phyloP scores from a whole-genome alignment of 306 rosid species.

The Fragaria iinumae region DNA sequence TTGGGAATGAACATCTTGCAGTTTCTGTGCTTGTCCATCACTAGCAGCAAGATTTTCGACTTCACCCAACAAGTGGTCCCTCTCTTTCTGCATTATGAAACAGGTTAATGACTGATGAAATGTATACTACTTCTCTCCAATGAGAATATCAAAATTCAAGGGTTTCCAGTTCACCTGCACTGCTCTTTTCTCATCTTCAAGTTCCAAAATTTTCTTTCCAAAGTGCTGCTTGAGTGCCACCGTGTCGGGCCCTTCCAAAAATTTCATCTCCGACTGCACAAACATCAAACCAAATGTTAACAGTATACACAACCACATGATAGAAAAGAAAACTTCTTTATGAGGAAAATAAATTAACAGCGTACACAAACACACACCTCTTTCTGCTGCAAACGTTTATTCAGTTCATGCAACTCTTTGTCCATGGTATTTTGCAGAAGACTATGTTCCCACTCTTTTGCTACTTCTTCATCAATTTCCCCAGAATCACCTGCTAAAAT shows the following conservation, averaged over 20 bases:
- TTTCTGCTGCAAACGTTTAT: slow-evolving; percentile 91
- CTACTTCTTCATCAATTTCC: slow-evolving; percentile 92
- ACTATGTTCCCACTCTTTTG: slow-evolving; percentile 98
- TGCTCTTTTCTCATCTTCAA: slow-evolving; percentile 90
- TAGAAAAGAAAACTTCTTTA: not conserved
- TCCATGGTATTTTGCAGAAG: slow-evolving; percentile 95
- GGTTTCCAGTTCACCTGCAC: slow-evolving; percentile 68
- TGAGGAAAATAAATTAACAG: slow-evolving; percentile 12
- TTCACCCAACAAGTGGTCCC: slow-evolving; percentile 90
- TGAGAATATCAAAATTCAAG: slow-evolving; percentile 25
- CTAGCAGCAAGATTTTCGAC: slow-evolving; percentile 96
- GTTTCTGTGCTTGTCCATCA: slow-evolving; percentile 95
- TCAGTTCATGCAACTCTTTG: slow-evolving; percentile 88
- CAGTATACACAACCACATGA: not conserved
- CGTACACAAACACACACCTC: slow-evolving; percentile 48
- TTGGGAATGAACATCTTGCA: slow-evolving; percentile 88
- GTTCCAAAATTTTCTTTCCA: slow-evolving; percentile 89
- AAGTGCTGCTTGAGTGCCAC: slow-evolving; percentile 90
- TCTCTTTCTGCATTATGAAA: slow-evolving; percentile 67
- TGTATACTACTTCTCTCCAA: slow-evolving; percentile 30
- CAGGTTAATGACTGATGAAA: slow-evolving; percentile 21
- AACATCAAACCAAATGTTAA: slow-evolving; percentile 13
- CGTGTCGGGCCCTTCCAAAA: slow-evolving; percentile 73
- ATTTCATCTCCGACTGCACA: slow-evolving; percentile 91
- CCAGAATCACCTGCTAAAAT: slow-evolving; percentile 65